Base-by-base conservation (phyloP, 2,329 filamentous ascomycete species). In the Didymella segeticola region DNA sequence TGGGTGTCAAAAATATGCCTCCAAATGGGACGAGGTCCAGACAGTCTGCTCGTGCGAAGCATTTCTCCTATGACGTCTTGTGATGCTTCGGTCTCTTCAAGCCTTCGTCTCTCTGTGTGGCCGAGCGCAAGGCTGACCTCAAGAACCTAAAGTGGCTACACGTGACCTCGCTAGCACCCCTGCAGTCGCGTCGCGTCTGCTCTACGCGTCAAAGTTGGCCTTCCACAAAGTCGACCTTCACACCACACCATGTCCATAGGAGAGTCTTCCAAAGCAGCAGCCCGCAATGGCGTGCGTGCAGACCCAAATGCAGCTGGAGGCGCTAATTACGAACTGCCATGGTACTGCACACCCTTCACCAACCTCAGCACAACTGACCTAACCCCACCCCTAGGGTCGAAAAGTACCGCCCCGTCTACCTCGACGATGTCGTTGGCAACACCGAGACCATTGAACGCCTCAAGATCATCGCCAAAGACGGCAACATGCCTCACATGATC, bases 401-500 rank as follows among this genome's bases (percentile, higher is more conserved):
- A 78, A 99, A 99, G 76, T 99, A 98, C 79, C 86, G 95, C 31
- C 95, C 95, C 1, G 84, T 96, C 47, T 96, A 96, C 77, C 86
- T 99, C 25, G 92, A 98, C 78, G 93, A 99, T 78, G 88, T 99
- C 47, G 95, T 99, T 48, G 95, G 95, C 70, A 99, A 99, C 77
- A 96, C 91, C 17, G 95, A 99, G 75, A 99, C 95, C 1, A 92
- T 99, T 67, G 93, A 98, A 76, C 89, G 95, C 49, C 81, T 99
- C 67, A 98, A 98, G 74, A 98, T 99, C 69, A 98, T 99, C 67
- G 93, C 95, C 39, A 95, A 93, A 76, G 95, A 98, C 79, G 95
- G 95, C 66, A 99, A 99, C 78, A 97, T 99, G 93, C 95, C 95
- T 2, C 95, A 99, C 78, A 86, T 99, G 70, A 98, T 99, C 77